Base-by-base conservation (phyloP, 495 filamentous ascomycete species). In the Darksidea phi region DNA sequence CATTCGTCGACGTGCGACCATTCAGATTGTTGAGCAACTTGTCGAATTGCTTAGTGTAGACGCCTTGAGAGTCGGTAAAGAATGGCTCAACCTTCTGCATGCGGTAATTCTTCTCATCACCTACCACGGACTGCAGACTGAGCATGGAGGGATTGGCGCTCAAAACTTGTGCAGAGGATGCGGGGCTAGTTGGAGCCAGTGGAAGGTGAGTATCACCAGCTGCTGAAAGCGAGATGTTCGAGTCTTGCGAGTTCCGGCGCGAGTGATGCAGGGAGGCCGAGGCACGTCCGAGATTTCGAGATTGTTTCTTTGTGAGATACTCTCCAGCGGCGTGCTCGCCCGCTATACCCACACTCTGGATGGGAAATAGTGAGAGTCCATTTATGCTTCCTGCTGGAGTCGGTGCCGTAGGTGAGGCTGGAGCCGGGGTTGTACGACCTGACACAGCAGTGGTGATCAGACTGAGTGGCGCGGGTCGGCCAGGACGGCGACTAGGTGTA, bases 61-160 rank as follows among this genome's bases (percentile, higher is more conserved):
- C 66, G 13, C 82, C 82, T 23, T 76, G 80, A 5, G 79, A 76
- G 68, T 88, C 85, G n/a, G 80, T 86, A 73, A 88, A 88, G 74
- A 81, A 84, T 24, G 84, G 84, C 59, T 86, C 81, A 17, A 86
- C 81, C 59, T 85, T 80, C 61, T 87, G 84, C 23, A 87, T 77
- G 66, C 79, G 75, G 65, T 81, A 82, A 59, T 88, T 83, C 24
- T 82, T 82, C 61, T 82, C 78, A 49, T 84, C 84, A 13, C 83
- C 83, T 15, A 85, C 77, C 6, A 88, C 79, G 0, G 80, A 42
- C 6, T 62, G 41, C 17, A 81, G 28, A 80, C 76, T 43, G 80
- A 78, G 71, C 55, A 81, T 70, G 67, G 83, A 79, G 11, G 59
- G 51, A n/a, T 49, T 54, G 6, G 32, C 45, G 59, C 25, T 38